Base-by-base conservation (phyloP, 2,329 filamentous ascomycete species). In the Paecilomyces sp. region DNA sequence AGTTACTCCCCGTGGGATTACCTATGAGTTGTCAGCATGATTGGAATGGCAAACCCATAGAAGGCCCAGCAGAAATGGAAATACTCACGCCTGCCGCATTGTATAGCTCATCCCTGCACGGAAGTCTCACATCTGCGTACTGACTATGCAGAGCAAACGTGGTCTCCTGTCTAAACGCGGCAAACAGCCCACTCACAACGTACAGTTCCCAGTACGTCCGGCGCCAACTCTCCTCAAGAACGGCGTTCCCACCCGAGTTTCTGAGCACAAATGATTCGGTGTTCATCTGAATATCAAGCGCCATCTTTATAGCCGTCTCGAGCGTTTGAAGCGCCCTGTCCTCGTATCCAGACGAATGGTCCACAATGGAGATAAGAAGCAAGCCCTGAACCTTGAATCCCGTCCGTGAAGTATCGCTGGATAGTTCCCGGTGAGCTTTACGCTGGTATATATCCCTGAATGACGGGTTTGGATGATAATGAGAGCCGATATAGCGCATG, bases 161-260 rank as follows among this genome's bases (percentile, higher is more conserved):
- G 51, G 31, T 61, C 54, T 65, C 61, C 12, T 65, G 61, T 8
- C 63, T 18, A 61, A 93, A 85, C 3, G 89, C 89, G 3, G 90
- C 88, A 63, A 93, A 82, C 81, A 93, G 87, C 54, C 88, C 89
- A 68, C 93, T 90, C 12, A 89, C 83, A 12, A 89, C 82, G 69
- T 87, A 92, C 51, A 88, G 67, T 65, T 83, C 90, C 91, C 91
- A 95, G 89, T 90, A 96, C 0, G 91, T 96, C 61, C 91, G 80
- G 13, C 90, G 83, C 86, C 89, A 91, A 71, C 88, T 90, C 73
- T 96, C 91, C 70, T 92, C 89, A 5, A 92, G 67, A 0, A 90
- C 77, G 0, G 83, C 77, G 56, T 86, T 83, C 0, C 89, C 86
- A 4, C 59, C 57, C 0, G 67, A 65, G 50, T 71, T 61, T 7